These are phyloP conservation scores for Exidia glandulosa DNA, from an alignment of 768 basidiomycete species.

Conservation along the genomic window DNA sequence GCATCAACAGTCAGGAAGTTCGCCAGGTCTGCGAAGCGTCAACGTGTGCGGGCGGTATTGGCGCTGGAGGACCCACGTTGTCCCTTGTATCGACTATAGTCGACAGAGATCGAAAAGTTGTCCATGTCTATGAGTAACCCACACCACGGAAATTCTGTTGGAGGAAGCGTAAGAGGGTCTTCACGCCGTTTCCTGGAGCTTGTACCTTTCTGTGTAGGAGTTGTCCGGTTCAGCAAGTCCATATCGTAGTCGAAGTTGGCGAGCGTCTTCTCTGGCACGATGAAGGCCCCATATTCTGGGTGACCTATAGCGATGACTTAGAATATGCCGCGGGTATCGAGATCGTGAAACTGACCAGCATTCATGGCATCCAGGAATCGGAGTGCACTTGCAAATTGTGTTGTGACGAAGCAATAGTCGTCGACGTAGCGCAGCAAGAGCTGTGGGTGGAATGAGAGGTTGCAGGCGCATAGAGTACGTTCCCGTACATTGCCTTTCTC, in stretches of 20 bases:
- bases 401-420: conserved; percentile 86
- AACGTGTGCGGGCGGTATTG: background rate
- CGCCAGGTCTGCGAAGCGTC: conserved; percentile 36
- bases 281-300: conserved; percentile 88
- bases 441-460: conserved; percentile 26
- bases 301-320: conserved; percentile 39
- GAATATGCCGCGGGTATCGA: conserved; percentile 12
- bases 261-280: conserved; percentile 80
- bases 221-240: conserved; percentile 41
- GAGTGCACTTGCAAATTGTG: conserved; percentile 44
- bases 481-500: background rate
- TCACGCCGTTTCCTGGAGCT: background rate
- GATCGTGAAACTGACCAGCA: conserved; percentile 32
- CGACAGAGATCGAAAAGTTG: conserved; percentile 66
- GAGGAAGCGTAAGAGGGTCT: background rate
- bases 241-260: conserved; percentile 68
- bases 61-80: conserved; percentile 33
- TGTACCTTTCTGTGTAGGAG: conserved; percentile 32
- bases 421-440: conserved; percentile 80
- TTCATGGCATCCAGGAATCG: conserved; percentile 70
- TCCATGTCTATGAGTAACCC: conserved; percentile 69
- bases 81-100: conserved; percentile 59
- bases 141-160: conserved; percentile 85
- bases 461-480: background rate
- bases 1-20: conserved; percentile 64